A percentile compares a stretch with the other conserved stretches of the same genome.
Conservation (phyloP, 1,139 yeast species). For the Geotrichum carabidarum region DNA sequence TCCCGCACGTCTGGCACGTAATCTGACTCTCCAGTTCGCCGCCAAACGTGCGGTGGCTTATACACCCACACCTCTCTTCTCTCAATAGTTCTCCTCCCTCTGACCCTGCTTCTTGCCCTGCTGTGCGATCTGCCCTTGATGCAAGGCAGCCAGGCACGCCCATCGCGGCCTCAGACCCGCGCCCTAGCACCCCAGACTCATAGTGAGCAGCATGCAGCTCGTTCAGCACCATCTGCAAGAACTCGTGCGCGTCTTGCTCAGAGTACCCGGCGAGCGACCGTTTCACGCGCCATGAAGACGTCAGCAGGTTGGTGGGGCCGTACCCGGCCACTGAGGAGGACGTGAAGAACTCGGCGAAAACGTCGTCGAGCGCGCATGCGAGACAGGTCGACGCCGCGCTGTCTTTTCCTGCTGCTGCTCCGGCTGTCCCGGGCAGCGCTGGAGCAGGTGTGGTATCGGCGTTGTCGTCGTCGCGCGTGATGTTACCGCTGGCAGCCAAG, state of each 20-base stretch:
- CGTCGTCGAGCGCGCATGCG: slow-evolving; percentile 73
- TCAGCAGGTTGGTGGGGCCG: slow-evolving; percentile 67
- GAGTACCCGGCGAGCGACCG: slow-evolving; percentile 86
- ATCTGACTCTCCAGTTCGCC: slow-evolving; percentile 73
- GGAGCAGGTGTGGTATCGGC: slow-evolving; percentile 7
- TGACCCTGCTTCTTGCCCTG: slow-evolving; percentile 4
- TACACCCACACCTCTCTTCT: slow-evolving; percentile 54
- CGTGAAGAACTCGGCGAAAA: slow-evolving; percentile 61
- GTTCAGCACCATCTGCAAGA: slow-evolving; percentile 83
- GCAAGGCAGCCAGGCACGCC: neutral
- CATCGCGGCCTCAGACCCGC: slow-evolving; percentile 8
- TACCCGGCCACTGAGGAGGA: slow-evolving; percentile 55
- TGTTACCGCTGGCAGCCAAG: neutral
- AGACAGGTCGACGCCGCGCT: slow-evolving; percentile 28
- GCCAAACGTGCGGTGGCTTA: slow-evolving; percentile 73
- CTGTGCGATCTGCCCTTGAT: neutral
- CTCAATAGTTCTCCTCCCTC: neutral
- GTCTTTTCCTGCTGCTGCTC: slow-evolving; percentile 17
- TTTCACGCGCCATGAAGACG: slow-evolving; percentile 80
- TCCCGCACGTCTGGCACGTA: slow-evolving; percentile 63
- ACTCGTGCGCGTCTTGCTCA: slow-evolving; percentile 97
- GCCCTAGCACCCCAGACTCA: slow-evolving; percentile 14
- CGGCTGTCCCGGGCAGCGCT: no score
- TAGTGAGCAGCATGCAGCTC: slow-evolving; percentile 56
- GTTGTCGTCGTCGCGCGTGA: neutral